Evolutionary conservation across 139 green algal species (phyloP), one percentile per base, ranked within the genome.

Genomic region (Astrephomene gubernaculifera): DNA sequence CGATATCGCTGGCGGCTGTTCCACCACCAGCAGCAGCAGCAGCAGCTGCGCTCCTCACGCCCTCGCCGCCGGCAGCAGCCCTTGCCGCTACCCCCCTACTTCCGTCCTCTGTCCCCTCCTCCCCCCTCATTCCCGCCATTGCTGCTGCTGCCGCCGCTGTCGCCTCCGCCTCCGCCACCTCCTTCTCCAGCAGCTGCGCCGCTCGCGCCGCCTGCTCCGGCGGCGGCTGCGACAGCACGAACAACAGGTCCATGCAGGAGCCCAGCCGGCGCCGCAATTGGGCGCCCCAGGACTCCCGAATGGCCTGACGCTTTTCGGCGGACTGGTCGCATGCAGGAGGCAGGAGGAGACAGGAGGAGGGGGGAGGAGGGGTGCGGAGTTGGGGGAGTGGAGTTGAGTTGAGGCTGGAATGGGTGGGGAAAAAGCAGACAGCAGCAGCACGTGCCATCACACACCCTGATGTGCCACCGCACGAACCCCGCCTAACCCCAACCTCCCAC

Each of bases 181-280:
- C 60, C 22, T 22, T 9, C 44, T 27, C 17, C 44, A 85, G 63
- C 44, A 75, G 29, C 63, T 5, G 27, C 31, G 25, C 64, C 43
- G 79, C 63, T 22, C 17, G 61, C 6, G 2, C 38, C 2, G 27
- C 63, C 43, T 41, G 33, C 5, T 75, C 24, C 33, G 79, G 44
- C 33, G 17, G 63, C 43, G 79, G 79, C 43, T 85, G 79, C 25
- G 63, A 43, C 63, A 85, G 60, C 67, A 85, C 64, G 63, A 85
- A 85, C 44, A 73, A 25, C 14, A 85, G 79, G 35, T 85, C 60
- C 79, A 83, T 71, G 54, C 74, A 82, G 54, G 61, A 25, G 54
- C 27, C 61, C 36, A 71, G 29, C 43, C 25, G 31, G 3, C 19
- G 27, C 0, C 61, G 76, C 61, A 73, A 31, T 41, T 49, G 43